Conservation (phyloP, 2,329 filamentous ascomycete genomes). For the Beauveria caledonica region DNA sequence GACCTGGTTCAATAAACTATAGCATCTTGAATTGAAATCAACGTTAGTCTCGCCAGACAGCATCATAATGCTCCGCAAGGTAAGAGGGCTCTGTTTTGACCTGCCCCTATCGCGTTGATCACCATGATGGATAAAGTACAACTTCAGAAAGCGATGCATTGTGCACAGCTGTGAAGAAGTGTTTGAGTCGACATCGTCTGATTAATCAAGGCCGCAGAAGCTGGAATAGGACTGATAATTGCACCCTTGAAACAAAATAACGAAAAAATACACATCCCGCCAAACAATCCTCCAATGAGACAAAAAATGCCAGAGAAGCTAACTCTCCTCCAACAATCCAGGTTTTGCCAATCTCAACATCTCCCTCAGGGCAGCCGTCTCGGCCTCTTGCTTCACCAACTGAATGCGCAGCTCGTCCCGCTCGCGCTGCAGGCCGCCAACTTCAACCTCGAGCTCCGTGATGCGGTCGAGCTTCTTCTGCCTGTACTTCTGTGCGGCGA, state of each 20-base stretch:
- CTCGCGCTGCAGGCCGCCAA: conserved; percentile 45
- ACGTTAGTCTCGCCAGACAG: neutral
- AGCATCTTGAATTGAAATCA: neutral
- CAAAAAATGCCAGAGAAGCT: neutral
- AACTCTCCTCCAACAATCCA: conserved; percentile 2
- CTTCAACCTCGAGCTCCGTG: conserved; percentile 42
- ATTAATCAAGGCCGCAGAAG: neutral
- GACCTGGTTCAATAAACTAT: too few species aligned
- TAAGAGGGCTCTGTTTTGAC: neutral
- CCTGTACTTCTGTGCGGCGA: conserved; percentile 54
- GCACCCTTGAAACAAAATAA: neutral
- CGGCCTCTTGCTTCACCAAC: conserved; percentile 50
- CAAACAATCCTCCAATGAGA: conserved; percentile 3
- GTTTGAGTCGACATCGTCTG: conserved; percentile 6
- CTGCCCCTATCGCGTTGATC: neutral
- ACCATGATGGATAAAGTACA: conserved; percentile 1
- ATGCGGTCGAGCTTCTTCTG: conserved; percentile 57
- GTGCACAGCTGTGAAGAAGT: conserved; percentile 3
- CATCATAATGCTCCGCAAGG: neutral
- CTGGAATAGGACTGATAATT: neutral
- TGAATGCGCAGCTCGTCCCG: conserved; percentile 47
- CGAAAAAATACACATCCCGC: neutral
- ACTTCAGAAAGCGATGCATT: neutral
- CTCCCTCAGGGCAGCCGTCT: conserved; percentile 47
- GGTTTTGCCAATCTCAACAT: conserved; percentile 7